Evolutionary conservation across 2,329 filamentous ascomycete species (phyloP).

Genomic region (Rasamsonia emersonii): DNA sequence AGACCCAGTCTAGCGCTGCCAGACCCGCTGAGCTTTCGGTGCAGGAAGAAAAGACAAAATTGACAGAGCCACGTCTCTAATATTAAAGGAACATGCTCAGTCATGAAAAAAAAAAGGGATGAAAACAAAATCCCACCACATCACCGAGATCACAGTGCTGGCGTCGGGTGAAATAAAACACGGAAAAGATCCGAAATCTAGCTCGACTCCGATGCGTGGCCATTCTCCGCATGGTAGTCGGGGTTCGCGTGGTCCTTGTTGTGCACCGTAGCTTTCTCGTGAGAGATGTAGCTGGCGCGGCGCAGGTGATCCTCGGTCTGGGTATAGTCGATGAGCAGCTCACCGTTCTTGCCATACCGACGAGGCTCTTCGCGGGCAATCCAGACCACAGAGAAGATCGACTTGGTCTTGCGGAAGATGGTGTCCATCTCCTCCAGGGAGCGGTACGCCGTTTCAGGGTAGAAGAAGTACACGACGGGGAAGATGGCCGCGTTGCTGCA

Average conservation of each 20-base stretch:
- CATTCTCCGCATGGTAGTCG: constrained; percentile 9
- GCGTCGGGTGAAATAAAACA: too few species aligned
- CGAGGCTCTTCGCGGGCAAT: constrained; percentile 45
- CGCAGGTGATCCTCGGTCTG: constrained; percentile 35
- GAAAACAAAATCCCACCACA: not conserved
- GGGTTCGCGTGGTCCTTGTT: constrained; percentile 10
- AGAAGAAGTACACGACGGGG: constrained; percentile 52
- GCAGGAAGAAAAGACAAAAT: too few species aligned
- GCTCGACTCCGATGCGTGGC: constrained; percentile 5
- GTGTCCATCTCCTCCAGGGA: constrained; percentile 62
- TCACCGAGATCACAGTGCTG: not conserved
- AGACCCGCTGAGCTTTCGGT: too few species aligned
- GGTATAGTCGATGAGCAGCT: constrained; percentile 47
- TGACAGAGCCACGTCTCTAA: too few species aligned
- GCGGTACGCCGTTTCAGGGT: constrained; percentile 51
- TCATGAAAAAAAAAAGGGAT: not conserved
- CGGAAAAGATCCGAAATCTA: too few species aligned
- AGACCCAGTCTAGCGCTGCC: too few species aligned
- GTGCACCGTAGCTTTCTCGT: constrained; percentile 1
- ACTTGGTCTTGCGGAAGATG: constrained; percentile 52
- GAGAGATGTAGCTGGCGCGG: constrained; percentile 17
- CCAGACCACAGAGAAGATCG: constrained; percentile 41
- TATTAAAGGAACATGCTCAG: not conserved
- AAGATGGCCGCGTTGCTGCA: constrained; percentile 46
- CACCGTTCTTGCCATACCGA: constrained; percentile 51